These are phyloP conservation scores for Lachnellula cervina DNA, from an alignment of 2,329 filamentous ascomycete species.

Conservation along the genomic window DNA sequence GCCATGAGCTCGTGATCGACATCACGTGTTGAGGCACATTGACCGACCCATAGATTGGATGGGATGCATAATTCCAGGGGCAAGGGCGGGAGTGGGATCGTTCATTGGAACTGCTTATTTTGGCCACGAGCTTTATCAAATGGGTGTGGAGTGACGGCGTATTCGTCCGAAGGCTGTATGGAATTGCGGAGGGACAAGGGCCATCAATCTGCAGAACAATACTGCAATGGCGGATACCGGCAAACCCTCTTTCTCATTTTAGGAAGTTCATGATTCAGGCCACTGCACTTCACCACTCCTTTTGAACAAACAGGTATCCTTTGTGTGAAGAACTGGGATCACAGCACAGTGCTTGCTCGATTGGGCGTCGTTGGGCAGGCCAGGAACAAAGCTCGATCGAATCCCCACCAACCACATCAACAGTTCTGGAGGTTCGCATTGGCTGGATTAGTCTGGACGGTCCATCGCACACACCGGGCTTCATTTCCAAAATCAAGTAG, in stretches of 20 bases:
- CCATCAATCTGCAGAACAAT: not conserved
- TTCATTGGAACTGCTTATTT: constrained; percentile 9
- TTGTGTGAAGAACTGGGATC: not conserved
- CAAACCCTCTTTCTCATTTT: not conserved
- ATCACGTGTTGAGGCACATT: not conserved
- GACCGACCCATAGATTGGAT: not conserved
- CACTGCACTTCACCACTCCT: not conserved
- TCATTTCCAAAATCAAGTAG: constrained; percentile 3
- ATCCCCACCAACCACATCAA: constrained; percentile 9
- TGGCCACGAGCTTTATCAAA: constrained; percentile 9
- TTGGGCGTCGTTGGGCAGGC: constrained; percentile 13
- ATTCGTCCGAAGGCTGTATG: constrained; percentile 17
- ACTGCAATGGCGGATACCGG: not conserved
- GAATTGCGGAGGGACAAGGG: constrained; percentile 4
- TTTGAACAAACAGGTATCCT: not conserved
- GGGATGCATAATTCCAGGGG: not conserved
- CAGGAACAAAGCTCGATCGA: constrained; percentile 6
- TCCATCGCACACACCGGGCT: constrained; percentile 5
- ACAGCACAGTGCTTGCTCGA: not conserved
- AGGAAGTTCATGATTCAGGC: not conserved
- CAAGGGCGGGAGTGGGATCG: not conserved
- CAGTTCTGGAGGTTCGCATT: constrained; percentile 9
- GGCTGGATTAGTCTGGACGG: constrained; percentile 1
- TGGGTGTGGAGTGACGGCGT: constrained; percentile 14
- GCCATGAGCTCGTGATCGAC: not conserved